Conservation (phyloP, 139 green algal genomes). For the Auxenochlorella pyrenoidosa region DNA sequence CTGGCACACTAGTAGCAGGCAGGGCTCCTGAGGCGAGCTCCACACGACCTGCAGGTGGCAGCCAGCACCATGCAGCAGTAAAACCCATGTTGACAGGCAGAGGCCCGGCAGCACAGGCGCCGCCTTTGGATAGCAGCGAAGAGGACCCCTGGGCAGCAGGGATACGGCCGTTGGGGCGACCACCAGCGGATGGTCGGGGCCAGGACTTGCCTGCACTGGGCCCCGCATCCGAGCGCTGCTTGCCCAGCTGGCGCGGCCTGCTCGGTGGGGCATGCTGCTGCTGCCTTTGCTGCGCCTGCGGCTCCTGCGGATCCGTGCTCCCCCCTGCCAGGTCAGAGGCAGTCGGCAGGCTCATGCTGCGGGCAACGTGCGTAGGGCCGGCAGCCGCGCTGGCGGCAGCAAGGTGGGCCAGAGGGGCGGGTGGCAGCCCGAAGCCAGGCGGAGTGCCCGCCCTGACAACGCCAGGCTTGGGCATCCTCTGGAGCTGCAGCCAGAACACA, state of each 20-base stretch:
- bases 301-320: neutral
- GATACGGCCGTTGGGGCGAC: no score
- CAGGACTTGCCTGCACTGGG: neutral
- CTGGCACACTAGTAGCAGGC: no score
- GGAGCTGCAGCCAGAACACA: constrained; percentile 1
- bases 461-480: constrained; percentile 11
- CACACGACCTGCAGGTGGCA: no score
- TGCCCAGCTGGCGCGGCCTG: neutral
- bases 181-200: no score
- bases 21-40: no score
- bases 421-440: neutral
- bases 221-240: neutral
- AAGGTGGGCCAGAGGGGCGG: neutral
- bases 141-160: no score
- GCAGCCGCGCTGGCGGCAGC: neutral
- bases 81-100: no score
- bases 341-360: neutral
- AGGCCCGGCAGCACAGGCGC: no score
- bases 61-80: no score
- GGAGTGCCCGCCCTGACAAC: neutral
- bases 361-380: neutral
- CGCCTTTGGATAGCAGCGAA: no score
- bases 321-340: neutral
- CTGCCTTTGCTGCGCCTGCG: neutral
- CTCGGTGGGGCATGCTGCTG: neutral